A percentile compares a stretch with the other conserved stretches of the same genome.
phyloP scores from a whole-genome alignment of 805 yeast genomes.

The Komagataella ulmi region DNA sequence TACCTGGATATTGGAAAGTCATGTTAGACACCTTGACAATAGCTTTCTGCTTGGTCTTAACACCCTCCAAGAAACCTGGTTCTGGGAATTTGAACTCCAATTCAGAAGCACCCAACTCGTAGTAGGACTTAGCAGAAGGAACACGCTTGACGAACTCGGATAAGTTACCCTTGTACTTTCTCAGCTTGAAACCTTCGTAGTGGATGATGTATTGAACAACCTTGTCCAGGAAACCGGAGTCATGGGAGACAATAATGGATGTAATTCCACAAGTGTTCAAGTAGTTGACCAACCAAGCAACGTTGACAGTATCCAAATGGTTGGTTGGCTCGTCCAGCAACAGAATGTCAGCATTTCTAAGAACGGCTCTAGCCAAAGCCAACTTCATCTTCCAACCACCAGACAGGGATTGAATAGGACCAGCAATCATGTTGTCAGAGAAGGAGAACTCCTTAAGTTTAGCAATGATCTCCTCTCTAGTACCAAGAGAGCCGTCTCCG shows the following conservation, averaged over 20 bases:
- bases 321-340: constrained; percentile 99
- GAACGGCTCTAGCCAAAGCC: constrained; percentile 98
- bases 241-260: constrained; percentile 97
- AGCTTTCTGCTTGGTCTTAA: constrained; percentile 99
- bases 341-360: constrained; percentile 95
- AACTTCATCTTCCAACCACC: constrained; percentile 99
- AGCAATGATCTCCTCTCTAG: constrained; percentile 55
- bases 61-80: constrained; percentile 99
- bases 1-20: constrained; percentile 99
- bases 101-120: constrained; percentile 97
- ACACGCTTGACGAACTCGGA: constrained; percentile 97
- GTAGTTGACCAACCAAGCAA: constrained; percentile 99
- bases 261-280: constrained; percentile 97
- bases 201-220: constrained; percentile 97
- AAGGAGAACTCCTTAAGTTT: constrained; percentile 86
- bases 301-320: constrained; percentile 99
- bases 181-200: constrained; percentile 98
- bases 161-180: constrained; percentile 99
- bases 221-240: constrained; percentile 98
- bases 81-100: constrained; percentile 96
- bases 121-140: constrained; percentile 97
- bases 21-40: constrained; percentile 95
- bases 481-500: constrained; percentile 69
- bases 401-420: constrained; percentile 94
- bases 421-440: constrained; percentile 82